phyloP scores from a whole-genome alignment of 768 basidiomycete genomes.

The Jaapia argillacea region DNA sequence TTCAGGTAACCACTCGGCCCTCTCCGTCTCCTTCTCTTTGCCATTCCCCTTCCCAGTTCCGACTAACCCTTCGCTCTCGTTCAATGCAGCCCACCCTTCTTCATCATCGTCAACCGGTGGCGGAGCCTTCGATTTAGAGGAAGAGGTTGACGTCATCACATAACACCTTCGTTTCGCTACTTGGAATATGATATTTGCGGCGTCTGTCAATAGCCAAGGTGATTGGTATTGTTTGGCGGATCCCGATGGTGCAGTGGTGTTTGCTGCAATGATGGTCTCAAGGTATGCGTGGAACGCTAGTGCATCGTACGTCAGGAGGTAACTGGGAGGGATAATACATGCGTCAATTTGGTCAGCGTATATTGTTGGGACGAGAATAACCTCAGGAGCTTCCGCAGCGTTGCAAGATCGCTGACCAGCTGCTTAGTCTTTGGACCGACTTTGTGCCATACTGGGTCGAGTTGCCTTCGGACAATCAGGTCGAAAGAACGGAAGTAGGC shows the following conservation, averaged over 20 bases:
- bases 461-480: slow-evolving; percentile 73
- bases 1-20: slow-evolving; percentile 58
- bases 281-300: slow-evolving; percentile 87
- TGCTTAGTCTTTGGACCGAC: slow-evolving; percentile 90
- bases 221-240: slow-evolving; percentile 56
- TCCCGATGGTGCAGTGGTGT: slow-evolving; percentile 39
- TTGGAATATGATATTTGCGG: slow-evolving; percentile 80
- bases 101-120: slow-evolving; percentile 37
- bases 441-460: slow-evolving; percentile 95
- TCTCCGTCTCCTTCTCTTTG: slow-evolving; percentile 14
- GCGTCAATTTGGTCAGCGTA: neutral
- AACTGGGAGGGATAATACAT: slow-evolving; percentile 30
- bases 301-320: slow-evolving; percentile 83
- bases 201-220: slow-evolving; percentile 89
- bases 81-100: slow-evolving; percentile 67
- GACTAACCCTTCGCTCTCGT: slow-evolving; percentile 42
- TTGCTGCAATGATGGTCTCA: slow-evolving; percentile 72
- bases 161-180: slow-evolving; percentile 80
- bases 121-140: slow-evolving; percentile 3
- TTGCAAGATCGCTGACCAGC: slow-evolving; percentile 80
- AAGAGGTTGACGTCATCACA: slow-evolving; percentile 15
- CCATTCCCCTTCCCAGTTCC: slow-evolving; percentile 6
- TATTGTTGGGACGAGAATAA: slow-evolving; percentile 30
- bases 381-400: slow-evolving; percentile 74
- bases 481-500: slow-evolving; percentile 95